A percentile compares a stretch with the other conserved stretches of the same genome.
Conservation (phyloP, 768 basidiomycete species). For the Auriculariales sp. region DNA sequence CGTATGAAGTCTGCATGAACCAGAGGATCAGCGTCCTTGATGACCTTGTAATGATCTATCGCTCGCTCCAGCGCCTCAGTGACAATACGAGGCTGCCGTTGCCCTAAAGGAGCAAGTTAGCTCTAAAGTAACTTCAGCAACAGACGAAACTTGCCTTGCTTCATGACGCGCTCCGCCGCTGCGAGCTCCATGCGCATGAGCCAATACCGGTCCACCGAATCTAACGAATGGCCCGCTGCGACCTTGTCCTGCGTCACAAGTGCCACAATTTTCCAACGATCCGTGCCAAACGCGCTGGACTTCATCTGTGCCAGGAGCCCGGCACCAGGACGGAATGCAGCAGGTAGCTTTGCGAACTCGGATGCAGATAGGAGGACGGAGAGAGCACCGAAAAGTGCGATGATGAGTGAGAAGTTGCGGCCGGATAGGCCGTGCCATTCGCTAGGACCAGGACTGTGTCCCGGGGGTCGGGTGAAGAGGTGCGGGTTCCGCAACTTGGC, state of each 20-base stretch:
- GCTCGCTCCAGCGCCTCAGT: too few relatives aligned
- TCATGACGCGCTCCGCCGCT: neutral
- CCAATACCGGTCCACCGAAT: conserved; percentile 46
- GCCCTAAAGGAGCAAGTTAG: too few relatives aligned
- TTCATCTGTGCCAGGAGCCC: conserved; percentile 12
- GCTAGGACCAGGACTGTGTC: too few relatives aligned
- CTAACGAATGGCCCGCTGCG: conserved; percentile 15
- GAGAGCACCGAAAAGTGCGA: conserved; percentile 35
- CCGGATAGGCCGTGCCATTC: too few relatives aligned
- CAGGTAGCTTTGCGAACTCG: conserved; percentile 3
- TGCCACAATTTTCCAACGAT: conserved; percentile 32
- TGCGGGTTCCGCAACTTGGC: too few relatives aligned
- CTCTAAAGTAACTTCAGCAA: too few relatives aligned
- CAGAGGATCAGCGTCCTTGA: too few relatives aligned
- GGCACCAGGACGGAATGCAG: conserved; percentile 17
- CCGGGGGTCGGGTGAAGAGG: too few relatives aligned
- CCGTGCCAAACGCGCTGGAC: conserved; percentile 15
- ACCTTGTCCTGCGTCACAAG: conserved; percentile 32
- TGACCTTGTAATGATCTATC: too few relatives aligned
- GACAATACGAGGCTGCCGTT: too few relatives aligned
- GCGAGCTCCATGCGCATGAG: conserved; percentile 35
- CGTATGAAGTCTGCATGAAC: too few relatives aligned
- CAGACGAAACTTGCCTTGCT: neutral
- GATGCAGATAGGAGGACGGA: conserved; percentile 19
- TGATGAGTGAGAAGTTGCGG: conserved; percentile 25